These are phyloP conservation scores for Stephanodiscus minutulus DNA, from an alignment of 108 stramenopile species.

Conservation along the genomic window DNA sequence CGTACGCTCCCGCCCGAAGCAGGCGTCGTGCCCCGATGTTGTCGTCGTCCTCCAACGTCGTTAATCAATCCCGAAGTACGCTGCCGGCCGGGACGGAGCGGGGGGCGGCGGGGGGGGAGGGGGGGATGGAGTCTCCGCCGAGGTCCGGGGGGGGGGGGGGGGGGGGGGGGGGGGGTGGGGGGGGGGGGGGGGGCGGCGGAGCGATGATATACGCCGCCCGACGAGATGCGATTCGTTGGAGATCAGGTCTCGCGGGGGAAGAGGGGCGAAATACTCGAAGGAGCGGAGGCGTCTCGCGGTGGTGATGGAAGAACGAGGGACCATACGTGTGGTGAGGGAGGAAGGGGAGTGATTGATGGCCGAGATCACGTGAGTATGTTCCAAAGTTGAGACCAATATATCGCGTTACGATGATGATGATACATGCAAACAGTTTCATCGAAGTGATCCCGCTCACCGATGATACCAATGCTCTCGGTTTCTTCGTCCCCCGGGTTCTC, in stretches of 20 bases:
- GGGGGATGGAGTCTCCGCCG: too few relatives aligned
- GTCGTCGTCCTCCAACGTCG: too few relatives aligned
- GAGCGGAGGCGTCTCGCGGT: slow-evolving; percentile 12
- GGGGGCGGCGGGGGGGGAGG: too few relatives aligned
- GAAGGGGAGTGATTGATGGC: slow-evolving; percentile 26
- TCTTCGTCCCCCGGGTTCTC: slow-evolving; percentile 14
- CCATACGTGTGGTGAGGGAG: slow-evolving; percentile 13
- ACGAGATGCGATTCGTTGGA: slow-evolving; percentile 36
- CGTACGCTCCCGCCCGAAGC: too few relatives aligned
- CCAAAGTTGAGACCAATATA: neutral
- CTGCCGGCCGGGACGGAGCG: too few relatives aligned
- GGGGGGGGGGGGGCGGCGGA: too few relatives aligned
- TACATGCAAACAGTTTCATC: neutral
- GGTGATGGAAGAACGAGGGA: slow-evolving; percentile 29
- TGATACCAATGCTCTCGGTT: neutral
- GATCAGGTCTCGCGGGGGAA: slow-evolving; percentile 19
- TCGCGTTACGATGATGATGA: neutral
- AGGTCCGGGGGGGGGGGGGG: too few relatives aligned
- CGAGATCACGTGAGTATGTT: slow-evolving; percentile 35
- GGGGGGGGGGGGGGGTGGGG: too few relatives aligned
- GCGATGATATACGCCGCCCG: slow-evolving; percentile 2
- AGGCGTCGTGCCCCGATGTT: too few relatives aligned
- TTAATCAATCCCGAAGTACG: too few relatives aligned
- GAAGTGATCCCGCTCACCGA: neutral
- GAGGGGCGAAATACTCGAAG: slow-evolving; percentile 25